Base-by-base conservation (phyloP, 148 eudicot genomes). In the Rhododendron ovatum region DNA sequence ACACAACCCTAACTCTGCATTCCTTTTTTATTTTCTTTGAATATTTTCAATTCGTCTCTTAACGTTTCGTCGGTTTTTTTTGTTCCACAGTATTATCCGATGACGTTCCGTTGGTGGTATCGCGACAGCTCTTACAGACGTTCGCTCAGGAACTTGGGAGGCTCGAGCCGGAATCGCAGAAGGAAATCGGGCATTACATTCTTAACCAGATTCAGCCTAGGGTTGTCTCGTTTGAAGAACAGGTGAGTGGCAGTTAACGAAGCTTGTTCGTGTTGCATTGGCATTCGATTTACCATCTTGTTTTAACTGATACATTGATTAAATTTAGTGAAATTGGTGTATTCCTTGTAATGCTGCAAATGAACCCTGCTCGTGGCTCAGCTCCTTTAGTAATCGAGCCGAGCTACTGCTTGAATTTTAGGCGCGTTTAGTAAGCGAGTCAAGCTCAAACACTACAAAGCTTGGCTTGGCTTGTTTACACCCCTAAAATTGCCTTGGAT, bases 171-270 rank as follows among this genome's bases (percentile, higher is more conserved):
- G 98, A 94, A 84, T 87, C 89, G 80, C 98, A 97, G 77, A 95
- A 95, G 93, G 98, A 97, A 86, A 94, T 95, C 78, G 97, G 98
- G 13, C 96, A 97, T 86, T 95, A 94, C 87, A 91, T 97, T 3
- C 99, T 97, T 67, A 91, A 92, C 83, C 96, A 95, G 91, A 97
- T 97, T 90, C 99, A 97, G 87, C 99, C 98, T 63, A 95, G 99
- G 39, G 98, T 97, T 30, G 99, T 97, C 79, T 97, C 99, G 0
- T 97, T 97, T 33, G 99, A 97, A 85, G 99, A 97, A 76, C 99
- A 97, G 95, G 99, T 95, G 20, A 71, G 76, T 28, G 5, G 39
- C 76, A 71, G 39, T 33, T 28, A 13, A 71, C 5, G 18, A 4
- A 14, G 7, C 20, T 5, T 30, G 18, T 14, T 13, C 65, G 22